Evolutionary conservation across 2,329 filamentous ascomycete species (phyloP).

Genomic region (Gnomoniopsis sp.): DNA sequence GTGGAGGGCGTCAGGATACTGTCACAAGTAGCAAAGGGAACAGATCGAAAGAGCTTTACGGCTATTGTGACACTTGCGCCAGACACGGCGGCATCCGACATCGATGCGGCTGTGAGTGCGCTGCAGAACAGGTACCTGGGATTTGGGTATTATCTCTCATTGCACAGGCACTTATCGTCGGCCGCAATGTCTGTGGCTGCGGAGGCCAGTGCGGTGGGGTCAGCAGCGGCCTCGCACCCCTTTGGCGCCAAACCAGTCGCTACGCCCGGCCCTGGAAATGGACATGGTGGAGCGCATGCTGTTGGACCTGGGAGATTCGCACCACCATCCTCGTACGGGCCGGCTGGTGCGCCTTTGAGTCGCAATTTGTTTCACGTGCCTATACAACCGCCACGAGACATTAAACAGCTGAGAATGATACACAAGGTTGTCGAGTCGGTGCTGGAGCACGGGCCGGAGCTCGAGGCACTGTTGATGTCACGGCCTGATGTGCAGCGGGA

Average conservation of each 20-base stretch:
- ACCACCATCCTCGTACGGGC: conserved; percentile 67
- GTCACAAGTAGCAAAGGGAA: conserved; percentile 47
- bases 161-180: conserved; percentile 81
- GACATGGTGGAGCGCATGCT: conserved; percentile 29
- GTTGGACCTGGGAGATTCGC: conserved; percentile 55
- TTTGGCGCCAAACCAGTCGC: conserved; percentile 73
- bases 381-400: conserved; percentile 71
- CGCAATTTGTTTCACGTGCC: conserved; percentile 61
- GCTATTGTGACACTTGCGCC: conserved; percentile 79
- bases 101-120: conserved; percentile 73
- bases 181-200: conserved; percentile 51
- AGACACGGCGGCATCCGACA: conserved; percentile 78
- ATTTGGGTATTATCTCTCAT: conserved; percentile 74
- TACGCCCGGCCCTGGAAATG: conserved; percentile 29
- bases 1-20: conserved; percentile 74
- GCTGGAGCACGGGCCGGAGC: conserved; percentile 76
- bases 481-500: conserved; percentile 78
- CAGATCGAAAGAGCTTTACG: conserved; percentile 67
- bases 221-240: conserved; percentile 53
- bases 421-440: conserved; percentile 84
- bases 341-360: conserved; percentile 37
- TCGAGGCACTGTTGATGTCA: conserved; percentile 90
- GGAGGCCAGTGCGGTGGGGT: conserved; percentile 37
- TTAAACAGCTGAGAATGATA: conserved; percentile 76
- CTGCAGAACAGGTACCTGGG: conserved; percentile 84